phyloP scores from a whole-genome alignment of 371 early-diverging fungal species.

The Blakeslea trispora region DNA sequence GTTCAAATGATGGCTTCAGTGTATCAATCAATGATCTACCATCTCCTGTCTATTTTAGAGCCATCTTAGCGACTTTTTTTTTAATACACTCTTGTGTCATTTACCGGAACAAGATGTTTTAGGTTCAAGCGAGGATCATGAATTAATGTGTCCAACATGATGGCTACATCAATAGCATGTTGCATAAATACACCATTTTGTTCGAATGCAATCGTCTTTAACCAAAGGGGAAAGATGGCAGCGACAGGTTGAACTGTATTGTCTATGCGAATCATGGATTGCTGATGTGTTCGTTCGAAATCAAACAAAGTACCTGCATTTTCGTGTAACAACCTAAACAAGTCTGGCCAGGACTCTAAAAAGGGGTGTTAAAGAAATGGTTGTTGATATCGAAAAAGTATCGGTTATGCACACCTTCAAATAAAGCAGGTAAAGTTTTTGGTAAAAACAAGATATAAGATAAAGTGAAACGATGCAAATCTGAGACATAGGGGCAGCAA shows the following conservation, averaged over 20 bases:
- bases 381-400: background rate
- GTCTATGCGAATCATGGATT: constrained; percentile 21
- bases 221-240: constrained; percentile 40
- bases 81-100: background rate
- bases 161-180: constrained; percentile 47
- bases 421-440: constrained; percentile 24
- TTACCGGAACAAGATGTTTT: constrained; percentile 39
- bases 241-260: constrained; percentile 13
- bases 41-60: constrained; percentile 25
- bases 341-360: constrained; percentile 37
- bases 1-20: constrained; percentile 38
- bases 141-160: constrained; percentile 43
- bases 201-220: constrained; percentile 40
- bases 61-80: background rate
- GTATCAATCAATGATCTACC: constrained; percentile 37
- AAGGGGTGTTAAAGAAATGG: background rate
- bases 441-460: constrained; percentile 39
- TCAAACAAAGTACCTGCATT: constrained; percentile 33
- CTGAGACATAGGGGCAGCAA: constrained; percentile 3
- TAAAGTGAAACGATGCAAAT: constrained; percentile 23
- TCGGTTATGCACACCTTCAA: constrained; percentile 19
- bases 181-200: constrained; percentile 39
- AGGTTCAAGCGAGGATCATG: constrained; percentile 36
- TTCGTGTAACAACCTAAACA: constrained; percentile 26
- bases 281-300: constrained; percentile 23